Evolutionary conservation across 1,139 yeast species (phyloP), one percentile per base, ranked within the genome.

Genomic region (Debaryomyces singareniensis): DNA sequence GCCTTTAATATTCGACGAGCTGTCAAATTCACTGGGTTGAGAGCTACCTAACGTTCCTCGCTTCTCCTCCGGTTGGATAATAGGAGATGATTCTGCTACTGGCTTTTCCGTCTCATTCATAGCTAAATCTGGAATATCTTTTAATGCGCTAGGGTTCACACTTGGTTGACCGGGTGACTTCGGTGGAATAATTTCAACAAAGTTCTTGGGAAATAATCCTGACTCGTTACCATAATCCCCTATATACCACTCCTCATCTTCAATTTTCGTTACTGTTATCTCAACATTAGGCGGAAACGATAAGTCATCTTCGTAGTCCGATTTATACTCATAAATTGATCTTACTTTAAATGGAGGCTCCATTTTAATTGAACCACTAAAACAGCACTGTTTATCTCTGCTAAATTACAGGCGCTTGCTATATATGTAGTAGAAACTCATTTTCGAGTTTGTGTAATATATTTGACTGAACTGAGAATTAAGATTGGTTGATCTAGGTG

Each of bases 201-300:
- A 91, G 50, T 77, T 79, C 52, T 74, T 77, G 5, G 98, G 98
- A 45, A 91, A 91, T 64, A 89, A 80, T 5, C 98, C 98, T 22
- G 70, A 53, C 33, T 61, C 55, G 7, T 71, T 76, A 13, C 58
- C 60, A 43, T 69, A 79, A 10, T 67, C 61, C 2, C 98, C 98
- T 25, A 72, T 63, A 48, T 73, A 82, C 98, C 98, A 91, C 40
- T 89, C 96, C 15, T 61, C 94, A 49, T 87, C 96, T 45, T 86
- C 95, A 35, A 83, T 65, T 16, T 72, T 75, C 3, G 78, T 75
- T 13, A 91, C 96, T 5, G 76, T 71, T 38, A 91, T 80, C 26
- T 71, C 42, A 49, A 82, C 86, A 13, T 83, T 91, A 4, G 64
- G 72, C 1, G 55, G 53, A 44, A 91, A 87, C 23, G 71, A 63